Percentiles rank a stretch among this genome's conserved stretches.
These are phyloP conservation scores for Mycogone perniciosa DNA, from an alignment of 2,329 filamentous ascomycete genomes.

Conservation along the genomic window DNA sequence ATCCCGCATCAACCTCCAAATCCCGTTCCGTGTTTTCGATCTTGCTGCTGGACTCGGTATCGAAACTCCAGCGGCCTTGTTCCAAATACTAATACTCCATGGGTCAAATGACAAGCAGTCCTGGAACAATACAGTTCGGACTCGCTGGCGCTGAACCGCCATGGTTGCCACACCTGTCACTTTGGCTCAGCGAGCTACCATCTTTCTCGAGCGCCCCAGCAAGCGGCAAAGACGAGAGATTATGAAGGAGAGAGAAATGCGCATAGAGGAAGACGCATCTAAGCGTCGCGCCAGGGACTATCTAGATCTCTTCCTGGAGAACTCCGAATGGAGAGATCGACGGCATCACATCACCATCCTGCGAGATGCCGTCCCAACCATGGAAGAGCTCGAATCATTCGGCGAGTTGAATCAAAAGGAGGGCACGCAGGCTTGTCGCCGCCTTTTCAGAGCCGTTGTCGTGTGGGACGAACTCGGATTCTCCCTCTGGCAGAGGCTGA, in stretches of 20 bases:
- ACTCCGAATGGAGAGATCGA: conserved; percentile 25
- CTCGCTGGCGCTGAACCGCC: too few species aligned
- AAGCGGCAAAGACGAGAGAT: not conserved
- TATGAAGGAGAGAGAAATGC: not conserved
- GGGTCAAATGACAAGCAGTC: too few species aligned
- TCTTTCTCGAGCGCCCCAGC: not conserved
- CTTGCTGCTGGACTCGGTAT: too few species aligned
- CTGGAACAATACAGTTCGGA: too few species aligned
- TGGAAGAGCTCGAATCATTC: conserved; percentile 28
- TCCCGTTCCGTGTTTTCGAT: too few species aligned
- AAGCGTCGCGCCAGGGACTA: conserved; percentile 27
- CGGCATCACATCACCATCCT: conserved; percentile 29
- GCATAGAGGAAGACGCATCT: conserved; percentile 21
- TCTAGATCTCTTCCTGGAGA: conserved; percentile 25
- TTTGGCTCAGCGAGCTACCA: too few species aligned
- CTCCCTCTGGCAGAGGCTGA: conserved; percentile 27
- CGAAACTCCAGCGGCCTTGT: too few species aligned
- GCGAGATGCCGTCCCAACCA: conserved; percentile 27
- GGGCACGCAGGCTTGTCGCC: conserved; percentile 30
- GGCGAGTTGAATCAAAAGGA: conserved; percentile 28
- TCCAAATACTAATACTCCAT: too few species aligned
- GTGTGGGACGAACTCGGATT: conserved; percentile 34
- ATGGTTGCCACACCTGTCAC: too few species aligned
- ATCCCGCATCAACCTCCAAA: too few species aligned
- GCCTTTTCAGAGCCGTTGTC: conserved; percentile 33